Base-by-base conservation (phyloP, 805 yeast species). In the Ogataea naganishii region DNA sequence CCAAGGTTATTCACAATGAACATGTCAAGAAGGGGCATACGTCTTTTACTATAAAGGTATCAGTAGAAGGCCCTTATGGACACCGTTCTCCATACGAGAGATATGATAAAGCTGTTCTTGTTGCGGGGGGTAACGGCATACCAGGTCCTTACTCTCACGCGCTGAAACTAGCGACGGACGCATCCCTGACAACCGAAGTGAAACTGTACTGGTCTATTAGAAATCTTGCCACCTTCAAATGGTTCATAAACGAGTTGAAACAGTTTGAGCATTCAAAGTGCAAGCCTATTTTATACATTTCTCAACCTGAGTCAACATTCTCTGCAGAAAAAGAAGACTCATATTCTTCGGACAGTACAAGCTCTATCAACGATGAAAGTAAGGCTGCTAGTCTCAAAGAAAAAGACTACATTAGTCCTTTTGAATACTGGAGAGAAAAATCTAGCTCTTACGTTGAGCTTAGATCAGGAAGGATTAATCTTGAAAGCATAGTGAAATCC, bases 101-200 rank as follows among this genome's bases (percentile, higher is more conserved):
- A 25, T 78, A 66, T 41, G 68, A 72, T 28, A 65, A 69, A 33
- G 67, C 76, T 5, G 61, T 78, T 6, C 63, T 77, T 25, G 37
- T 80, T 15, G 80, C 88, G 6, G 88, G 85, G 27, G 89, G 92
- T 18, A 74, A 74, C 31, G 92, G 92, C 31, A 60, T 81, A 30
- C 76, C 89, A 1, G 82, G 75, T 27, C 59, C 66, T 18, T 65
- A 53, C 38, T 56, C 66, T 10, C 71, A 68, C 43, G 64, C 59
- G 14, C 18, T 31, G 24, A 46, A 46, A 14, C 34, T 55, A n/a
- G 66, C 59, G 6, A 33, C 44, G 7, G 48, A 55, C 23, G 31
- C 56, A 2, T 39, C 53, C 3, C n/a, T n/a, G n/a, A 51, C 54
- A 25, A 59, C 53, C 15, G 46, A 50, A 23, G 51, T 64, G 18